A percentile compares a stretch with the other conserved stretches of the same genome.
Evolutionary conservation across 2,329 filamentous ascomycete genomes (phyloP).

Genomic region (Exophiala dermatitidis): DNA sequence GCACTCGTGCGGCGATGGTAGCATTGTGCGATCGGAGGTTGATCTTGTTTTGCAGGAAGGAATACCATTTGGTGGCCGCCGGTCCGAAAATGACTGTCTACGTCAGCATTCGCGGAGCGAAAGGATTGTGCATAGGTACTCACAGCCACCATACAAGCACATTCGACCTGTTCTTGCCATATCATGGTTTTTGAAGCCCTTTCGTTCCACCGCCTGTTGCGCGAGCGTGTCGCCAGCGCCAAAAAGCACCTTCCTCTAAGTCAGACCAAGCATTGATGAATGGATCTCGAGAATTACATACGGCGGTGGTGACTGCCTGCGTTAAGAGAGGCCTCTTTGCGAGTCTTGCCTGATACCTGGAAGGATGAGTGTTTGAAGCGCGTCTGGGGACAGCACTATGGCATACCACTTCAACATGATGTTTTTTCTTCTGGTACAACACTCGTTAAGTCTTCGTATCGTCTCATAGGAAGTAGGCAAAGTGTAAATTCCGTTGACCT

Average conservation of each 20-base stretch:
- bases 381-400: conserved; percentile 2
- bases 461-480: not conserved
- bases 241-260: conserved; percentile 61
- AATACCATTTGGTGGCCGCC: conserved; percentile 79
- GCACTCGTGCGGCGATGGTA: conserved; percentile 71
- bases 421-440: not conserved
- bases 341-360: conserved; percentile 78
- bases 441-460: not conserved
- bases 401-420: conserved; percentile 16
- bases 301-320: conserved; percentile 79
- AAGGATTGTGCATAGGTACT: conserved; percentile 7
- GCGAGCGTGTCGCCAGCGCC: conserved; percentile 84
- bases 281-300: conserved; percentile 31
- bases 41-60: conserved; percentile 65
- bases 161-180: conserved; percentile 43
- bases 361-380: conserved; percentile 2
- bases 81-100: conserved; percentile 71
- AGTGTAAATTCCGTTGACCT: not conserved
- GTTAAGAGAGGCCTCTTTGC: conserved; percentile 78
- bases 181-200: conserved; percentile 70
- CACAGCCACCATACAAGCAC: conserved; percentile 45
- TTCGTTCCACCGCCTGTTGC: conserved; percentile 82
- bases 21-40: conserved; percentile 56
- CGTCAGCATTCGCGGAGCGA: conserved; percentile 6
- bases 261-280: conserved; percentile 4